phyloP scores from a whole-genome alignment of 148 eudicot genomes.

The Hydrangea macrophylla region DNA sequence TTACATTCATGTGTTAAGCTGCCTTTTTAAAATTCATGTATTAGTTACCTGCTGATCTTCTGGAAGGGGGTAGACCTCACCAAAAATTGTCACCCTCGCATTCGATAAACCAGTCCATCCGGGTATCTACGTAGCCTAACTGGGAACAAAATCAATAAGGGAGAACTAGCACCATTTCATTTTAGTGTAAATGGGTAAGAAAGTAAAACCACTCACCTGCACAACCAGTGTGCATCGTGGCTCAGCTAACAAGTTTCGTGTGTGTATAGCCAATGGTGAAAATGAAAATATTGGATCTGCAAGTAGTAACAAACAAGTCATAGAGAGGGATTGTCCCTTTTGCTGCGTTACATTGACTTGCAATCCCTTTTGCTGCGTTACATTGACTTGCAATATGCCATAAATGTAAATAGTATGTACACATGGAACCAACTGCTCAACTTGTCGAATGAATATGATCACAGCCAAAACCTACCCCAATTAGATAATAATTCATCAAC shows the following conservation, averaged over 20 bases:
- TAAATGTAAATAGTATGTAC: background rate
- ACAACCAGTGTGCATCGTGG: conserved; percentile 96
- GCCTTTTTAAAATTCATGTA: too few species aligned
- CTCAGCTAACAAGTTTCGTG: conserved; percentile 84
- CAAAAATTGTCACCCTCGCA: conserved; percentile 95
- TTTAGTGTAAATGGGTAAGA: background rate
- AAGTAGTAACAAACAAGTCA: conserved; percentile 15
- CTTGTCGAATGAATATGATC: background rate
- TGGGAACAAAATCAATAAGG: conserved; percentile 31
- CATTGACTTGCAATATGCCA: conserved; percentile 4
- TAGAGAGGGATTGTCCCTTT: background rate
- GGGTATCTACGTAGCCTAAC: conserved; percentile 67
- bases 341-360: background rate
- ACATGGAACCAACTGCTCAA: conserved; percentile 4
- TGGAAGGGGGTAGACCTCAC: conserved; percentile 86
- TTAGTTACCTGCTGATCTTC: conserved; percentile 90
- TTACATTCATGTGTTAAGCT: background rate
- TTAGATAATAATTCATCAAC: background rate
- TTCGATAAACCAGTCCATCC: conserved; percentile 99
- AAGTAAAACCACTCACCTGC: conserved; percentile 53
- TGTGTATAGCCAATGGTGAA: conserved; percentile 98
- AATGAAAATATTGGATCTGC: conserved; percentile 98
- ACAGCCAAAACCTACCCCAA: background rate
- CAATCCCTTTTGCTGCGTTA: background rate
- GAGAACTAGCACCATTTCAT: conserved; percentile 16